phyloP scores from a whole-genome alignment of 202 grass and related monocot species.

The Dendrocalamus latiflorus region DNA sequence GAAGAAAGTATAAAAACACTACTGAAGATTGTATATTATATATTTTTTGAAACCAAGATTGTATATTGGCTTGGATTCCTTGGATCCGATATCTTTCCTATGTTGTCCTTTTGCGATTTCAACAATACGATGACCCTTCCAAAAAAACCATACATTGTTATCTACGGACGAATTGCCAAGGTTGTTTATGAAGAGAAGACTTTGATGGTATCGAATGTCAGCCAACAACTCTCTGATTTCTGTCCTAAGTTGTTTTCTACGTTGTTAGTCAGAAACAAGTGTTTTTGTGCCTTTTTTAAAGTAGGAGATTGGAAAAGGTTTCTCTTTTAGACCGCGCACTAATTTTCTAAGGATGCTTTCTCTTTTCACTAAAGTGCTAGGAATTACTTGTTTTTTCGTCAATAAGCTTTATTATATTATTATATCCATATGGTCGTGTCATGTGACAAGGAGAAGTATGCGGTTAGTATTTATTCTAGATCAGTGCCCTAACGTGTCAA shows the following conservation, averaged over 20 bases:
- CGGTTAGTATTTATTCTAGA: background rate
- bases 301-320: background rate
- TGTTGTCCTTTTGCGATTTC: no score
- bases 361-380: background rate
- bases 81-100: no score
- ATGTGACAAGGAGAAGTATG: background rate
- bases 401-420: background rate
- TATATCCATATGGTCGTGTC: background rate
- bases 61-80: no score
- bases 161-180: no score
- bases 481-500: background rate
- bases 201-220: background rate
- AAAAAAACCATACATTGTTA: no score
- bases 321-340: background rate
- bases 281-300: background rate
- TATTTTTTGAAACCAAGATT: no score
- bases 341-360: background rate
- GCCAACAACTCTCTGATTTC: background rate
- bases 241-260: background rate
- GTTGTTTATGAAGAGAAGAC: background rate
- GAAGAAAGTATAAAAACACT: no score
- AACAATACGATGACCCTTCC: no score
- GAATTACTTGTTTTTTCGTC: background rate
- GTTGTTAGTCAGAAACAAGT: background rate
- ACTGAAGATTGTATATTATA: no score